phyloP scores from a whole-genome alignment of 345 rosid species.

The Corymbia maculata region DNA sequence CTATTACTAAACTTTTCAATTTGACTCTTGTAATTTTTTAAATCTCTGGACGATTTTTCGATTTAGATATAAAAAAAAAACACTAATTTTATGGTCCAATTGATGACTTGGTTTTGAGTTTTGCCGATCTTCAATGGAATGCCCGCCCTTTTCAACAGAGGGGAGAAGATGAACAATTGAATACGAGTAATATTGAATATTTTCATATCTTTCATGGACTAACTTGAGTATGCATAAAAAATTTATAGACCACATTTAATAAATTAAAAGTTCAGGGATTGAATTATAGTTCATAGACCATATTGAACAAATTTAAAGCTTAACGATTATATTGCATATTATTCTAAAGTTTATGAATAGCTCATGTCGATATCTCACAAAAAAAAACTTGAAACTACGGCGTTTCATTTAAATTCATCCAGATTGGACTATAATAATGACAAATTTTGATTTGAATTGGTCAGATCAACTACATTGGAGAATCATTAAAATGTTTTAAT shows the following conservation, averaged over 20 bases:
- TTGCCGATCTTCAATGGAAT: background rate
- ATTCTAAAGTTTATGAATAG: too few species aligned
- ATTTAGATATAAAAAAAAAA: too few species aligned
- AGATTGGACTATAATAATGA: background rate
- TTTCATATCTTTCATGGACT: background rate
- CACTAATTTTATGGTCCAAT: too few species aligned
- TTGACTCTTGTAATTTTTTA: background rate
- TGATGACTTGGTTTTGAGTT: background rate
- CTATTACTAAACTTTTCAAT: background rate
- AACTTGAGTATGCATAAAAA: background rate
- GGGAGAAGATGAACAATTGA: background rate
- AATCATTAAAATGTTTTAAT: background rate
- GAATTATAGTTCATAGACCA: rapidly evolving
- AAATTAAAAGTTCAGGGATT: too few species aligned
- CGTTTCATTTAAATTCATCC: background rate
- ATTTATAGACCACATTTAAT: rapidly evolving
- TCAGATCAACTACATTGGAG: rapidly evolving
- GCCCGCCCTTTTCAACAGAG: rapidly evolving
- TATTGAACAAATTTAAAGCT: too few species aligned
- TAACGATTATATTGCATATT: too few species aligned
- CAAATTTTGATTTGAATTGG: too few species aligned
- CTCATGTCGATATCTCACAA: too few species aligned
- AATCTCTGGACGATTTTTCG: background rate
- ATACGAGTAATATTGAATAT: rapidly evolving
- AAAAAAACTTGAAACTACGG: background rate